Evolutionary conservation across 2,329 filamentous ascomycete species (phyloP).

Genomic region (Fusarium equiseti): DNA sequence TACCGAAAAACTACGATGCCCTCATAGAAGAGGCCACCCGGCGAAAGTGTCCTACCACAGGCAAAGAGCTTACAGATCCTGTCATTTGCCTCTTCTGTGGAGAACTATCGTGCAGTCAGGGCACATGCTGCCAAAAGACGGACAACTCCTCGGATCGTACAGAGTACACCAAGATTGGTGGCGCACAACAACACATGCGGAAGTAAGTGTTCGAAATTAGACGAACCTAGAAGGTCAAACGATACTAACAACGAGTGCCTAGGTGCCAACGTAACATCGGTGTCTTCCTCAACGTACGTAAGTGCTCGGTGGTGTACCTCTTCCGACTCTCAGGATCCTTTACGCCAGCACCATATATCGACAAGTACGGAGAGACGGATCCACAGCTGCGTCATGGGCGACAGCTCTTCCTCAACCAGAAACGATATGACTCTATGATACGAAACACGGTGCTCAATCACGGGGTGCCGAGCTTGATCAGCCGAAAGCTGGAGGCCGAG

Average conservation of each 20-base stretch:
- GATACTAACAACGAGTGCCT: conserved; percentile 23
- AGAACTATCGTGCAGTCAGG: conserved; percentile 96
- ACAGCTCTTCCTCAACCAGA: conserved; percentile 93
- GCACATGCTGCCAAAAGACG: conserved; percentile 85
- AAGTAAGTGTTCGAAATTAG: conserved; percentile 69
- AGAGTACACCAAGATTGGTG: conserved; percentile 71
- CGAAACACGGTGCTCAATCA: conserved; percentile 89
- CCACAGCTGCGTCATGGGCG: conserved; percentile 88
- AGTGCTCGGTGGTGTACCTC: conserved; percentile 91
- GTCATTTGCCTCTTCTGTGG: conserved; percentile 95
- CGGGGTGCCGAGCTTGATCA: conserved; percentile 88
- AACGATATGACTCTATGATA: conserved; percentile 89
- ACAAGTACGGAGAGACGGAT: conserved; percentile 95
- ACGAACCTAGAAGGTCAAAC: background rate
- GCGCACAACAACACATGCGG: conserved; percentile 89
- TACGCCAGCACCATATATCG: conserved; percentile 90
- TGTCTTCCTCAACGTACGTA: conserved; percentile 96
- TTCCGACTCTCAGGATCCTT: conserved; percentile 87
- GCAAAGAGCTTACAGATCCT: conserved; percentile 91
- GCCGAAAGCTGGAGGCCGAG: conserved; percentile 90
- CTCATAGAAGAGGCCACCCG: conserved; percentile 92
- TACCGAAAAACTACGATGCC: conserved; percentile 92
- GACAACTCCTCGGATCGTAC: conserved; percentile 59
- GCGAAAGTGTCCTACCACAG: conserved; percentile 85
- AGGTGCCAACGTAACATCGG: conserved; percentile 92